A percentile compares a stretch with the other conserved stretches of the same genome.
Evolutionary conservation across 1,284 basidiomycete species (phyloP).

Genomic region (Marasmius tenuissimus): DNA sequence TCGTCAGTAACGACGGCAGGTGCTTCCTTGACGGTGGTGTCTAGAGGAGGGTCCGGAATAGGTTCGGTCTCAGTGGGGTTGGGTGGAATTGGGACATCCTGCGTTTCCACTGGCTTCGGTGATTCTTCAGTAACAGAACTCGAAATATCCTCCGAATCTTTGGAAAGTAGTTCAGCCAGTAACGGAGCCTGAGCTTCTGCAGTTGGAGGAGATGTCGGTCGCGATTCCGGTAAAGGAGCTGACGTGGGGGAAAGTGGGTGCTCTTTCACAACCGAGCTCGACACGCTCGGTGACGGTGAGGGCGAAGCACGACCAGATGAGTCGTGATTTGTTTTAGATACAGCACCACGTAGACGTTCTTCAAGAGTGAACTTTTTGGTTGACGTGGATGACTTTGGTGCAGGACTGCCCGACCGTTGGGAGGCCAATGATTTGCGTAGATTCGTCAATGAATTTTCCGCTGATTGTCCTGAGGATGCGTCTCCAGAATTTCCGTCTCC

Average conservation of each 20-base stretch:
- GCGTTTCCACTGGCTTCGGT: no score
- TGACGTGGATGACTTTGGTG: constrained; percentile 26
- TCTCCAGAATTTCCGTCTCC: constrained; percentile 22
- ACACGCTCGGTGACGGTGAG: constrained; percentile 30
- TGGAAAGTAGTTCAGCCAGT: constrained; percentile 1
- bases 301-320: constrained; percentile 42
- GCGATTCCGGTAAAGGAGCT: constrained; percentile 46
- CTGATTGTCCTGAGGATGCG: constrained; percentile 42
- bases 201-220: not conserved
- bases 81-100: no score
- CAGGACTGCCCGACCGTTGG: constrained; percentile 49
- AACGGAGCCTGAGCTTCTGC: not conserved
- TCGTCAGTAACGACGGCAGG: no score
- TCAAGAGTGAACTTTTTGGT: constrained; percentile 61
- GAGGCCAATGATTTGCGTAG: constrained; percentile 60
- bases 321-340: constrained; percentile 46
- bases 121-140: no score
- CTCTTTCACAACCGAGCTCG: constrained; percentile 22
- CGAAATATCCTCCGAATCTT: not conserved
- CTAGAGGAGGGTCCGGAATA: no score
- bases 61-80: no score
- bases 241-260: constrained; percentile 42
- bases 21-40: no score
- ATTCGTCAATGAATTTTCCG: constrained; percentile 58
- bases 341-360: constrained; percentile 67